Evolutionary conservation across 495 filamentous ascomycete genomes (phyloP), one percentile per base, ranked within the genome.

Genomic region (Durotheca rogersii): DNA sequence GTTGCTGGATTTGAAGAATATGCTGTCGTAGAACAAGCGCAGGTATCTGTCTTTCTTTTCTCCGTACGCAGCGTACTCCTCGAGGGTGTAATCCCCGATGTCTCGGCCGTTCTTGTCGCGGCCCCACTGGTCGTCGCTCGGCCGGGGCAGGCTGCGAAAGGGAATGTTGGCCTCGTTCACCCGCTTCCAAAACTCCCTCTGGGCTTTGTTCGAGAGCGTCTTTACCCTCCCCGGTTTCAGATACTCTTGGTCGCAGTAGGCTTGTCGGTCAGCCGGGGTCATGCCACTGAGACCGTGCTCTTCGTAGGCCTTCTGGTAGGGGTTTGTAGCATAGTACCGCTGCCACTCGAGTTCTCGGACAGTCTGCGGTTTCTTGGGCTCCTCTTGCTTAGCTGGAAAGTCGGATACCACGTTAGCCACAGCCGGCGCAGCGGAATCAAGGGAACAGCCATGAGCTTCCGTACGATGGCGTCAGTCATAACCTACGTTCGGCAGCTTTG

Each of bases 181-280:
- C 4, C 57, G 47, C 44, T 69, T 70, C 76, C 75, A 79, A 38
- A 75, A 67, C 42, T 81, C 78, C 46, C 67, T 72, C 46, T 74
- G 67, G 32, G 67, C 56, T 58, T 72, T 75, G 47, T 62, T 62
- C 1, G 59, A 69, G 30, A 76, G 60, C 4, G 52, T 51, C 16
- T 63, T 53, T 37, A 59, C 44, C 7, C 55, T 51, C 30, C 48
- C 56, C 1, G 65, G 56, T 41, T 60, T 64, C 6, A 68, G 51
- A 41, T 70, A 58, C 35, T 61, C 60, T 43, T 65, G 42, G 42
- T 65, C 62, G 10, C 67, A 41, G 53, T 65, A 73, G 38, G 66
- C 64, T 51, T 61, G 53, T 38, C 62, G 69, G 21, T 74, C 69
- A 14, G 62, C 58, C 16, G 56, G 63, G 21, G 67, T 58, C 59